Conservation (phyloP, 2,329 filamentous ascomycete genomes). For the Xylaria sp. region DNA sequence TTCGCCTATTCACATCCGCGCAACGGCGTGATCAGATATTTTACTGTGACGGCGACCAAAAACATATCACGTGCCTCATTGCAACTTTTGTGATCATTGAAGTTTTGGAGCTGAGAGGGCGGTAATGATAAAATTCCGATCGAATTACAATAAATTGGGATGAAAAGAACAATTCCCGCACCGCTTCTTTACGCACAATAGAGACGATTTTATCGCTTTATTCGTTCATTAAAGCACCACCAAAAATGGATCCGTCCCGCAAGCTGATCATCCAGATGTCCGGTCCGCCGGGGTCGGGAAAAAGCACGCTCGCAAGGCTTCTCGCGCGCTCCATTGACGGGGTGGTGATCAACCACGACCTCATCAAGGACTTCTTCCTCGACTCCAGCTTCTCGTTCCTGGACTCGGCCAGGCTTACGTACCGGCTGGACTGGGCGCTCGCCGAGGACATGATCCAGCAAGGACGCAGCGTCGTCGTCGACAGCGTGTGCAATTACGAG, state of each 20-base stretch:
- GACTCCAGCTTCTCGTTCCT: constrained; percentile 46
- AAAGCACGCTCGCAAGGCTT: constrained; percentile 51
- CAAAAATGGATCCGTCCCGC: constrained; percentile 7
- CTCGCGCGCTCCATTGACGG: constrained; percentile 46
- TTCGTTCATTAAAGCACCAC: neutral
- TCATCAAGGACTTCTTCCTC: constrained; percentile 51
- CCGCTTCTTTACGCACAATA: neutral
- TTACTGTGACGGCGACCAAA: neutral
- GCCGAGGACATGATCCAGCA: constrained; percentile 52
- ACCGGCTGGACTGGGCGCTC: constrained; percentile 52
- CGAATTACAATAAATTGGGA: neutral
- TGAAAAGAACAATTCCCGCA: neutral
- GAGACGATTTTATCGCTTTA: neutral
- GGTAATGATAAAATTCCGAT: constrained; percentile 11
- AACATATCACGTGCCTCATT: constrained; percentile 4
- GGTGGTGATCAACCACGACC: constrained; percentile 53
- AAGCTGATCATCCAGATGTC: constrained; percentile 52
- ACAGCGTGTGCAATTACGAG: constrained; percentile 53
- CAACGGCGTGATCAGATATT: neutral
- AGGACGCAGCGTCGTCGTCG: constrained; percentile 51
- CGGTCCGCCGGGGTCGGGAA: constrained; percentile 54
- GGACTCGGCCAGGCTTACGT: constrained; percentile 48
- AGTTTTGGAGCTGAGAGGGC: neutral
- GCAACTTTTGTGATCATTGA: constrained; percentile 5
- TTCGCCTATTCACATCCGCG: neutral